Conservation (phyloP, 2,329 filamentous ascomycete genomes). For the Aspergillus sp. region DNA sequence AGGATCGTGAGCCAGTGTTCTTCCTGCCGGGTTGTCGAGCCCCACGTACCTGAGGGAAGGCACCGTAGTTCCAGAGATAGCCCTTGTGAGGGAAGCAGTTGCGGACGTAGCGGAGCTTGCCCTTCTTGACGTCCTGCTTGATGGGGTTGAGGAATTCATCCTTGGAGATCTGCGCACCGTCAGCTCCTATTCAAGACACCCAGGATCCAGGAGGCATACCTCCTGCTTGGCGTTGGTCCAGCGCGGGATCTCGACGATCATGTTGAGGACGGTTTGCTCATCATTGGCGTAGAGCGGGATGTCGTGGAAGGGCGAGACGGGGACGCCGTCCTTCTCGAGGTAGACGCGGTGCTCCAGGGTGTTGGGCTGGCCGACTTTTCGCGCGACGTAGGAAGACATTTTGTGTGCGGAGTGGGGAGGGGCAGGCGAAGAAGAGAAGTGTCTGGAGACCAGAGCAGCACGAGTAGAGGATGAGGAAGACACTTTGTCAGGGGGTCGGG, state of each 20-base stretch:
- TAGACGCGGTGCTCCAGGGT: conserved; percentile 85
- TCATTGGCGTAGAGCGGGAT: conserved; percentile 83
- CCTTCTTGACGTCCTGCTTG: conserved; percentile 99
- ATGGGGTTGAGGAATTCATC: conserved; percentile 97
- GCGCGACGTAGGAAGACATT: conserved; percentile 49
- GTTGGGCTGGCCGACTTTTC: conserved; percentile 71
- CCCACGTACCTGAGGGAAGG: conserved; percentile 79
- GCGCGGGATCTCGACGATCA: conserved; percentile 98
- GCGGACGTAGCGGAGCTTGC: conserved; percentile 97
- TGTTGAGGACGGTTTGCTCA: conserved; percentile 87
- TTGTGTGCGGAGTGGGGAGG: no score
- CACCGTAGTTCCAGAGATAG: conserved; percentile 99
- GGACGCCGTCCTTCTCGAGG: conserved; percentile 79
- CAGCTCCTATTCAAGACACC: conserved; percentile 6
- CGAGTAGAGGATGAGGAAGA: no score
- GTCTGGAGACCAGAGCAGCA: no score
- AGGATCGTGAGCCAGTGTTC: not conserved
- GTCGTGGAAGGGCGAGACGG: conserved; percentile 82
- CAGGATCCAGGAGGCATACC: conserved; percentile 50
- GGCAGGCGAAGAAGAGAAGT: no score
- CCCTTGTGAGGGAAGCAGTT: conserved; percentile 99
- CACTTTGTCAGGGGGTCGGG: not conserved
- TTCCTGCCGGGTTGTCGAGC: not conserved
- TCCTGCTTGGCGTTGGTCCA: conserved; percentile 99
- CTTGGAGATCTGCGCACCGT: conserved; percentile 82